These are phyloP conservation scores for Cercospora zeina DNA, from an alignment of 2,329 filamentous ascomycete species.

Conservation along the genomic window DNA sequence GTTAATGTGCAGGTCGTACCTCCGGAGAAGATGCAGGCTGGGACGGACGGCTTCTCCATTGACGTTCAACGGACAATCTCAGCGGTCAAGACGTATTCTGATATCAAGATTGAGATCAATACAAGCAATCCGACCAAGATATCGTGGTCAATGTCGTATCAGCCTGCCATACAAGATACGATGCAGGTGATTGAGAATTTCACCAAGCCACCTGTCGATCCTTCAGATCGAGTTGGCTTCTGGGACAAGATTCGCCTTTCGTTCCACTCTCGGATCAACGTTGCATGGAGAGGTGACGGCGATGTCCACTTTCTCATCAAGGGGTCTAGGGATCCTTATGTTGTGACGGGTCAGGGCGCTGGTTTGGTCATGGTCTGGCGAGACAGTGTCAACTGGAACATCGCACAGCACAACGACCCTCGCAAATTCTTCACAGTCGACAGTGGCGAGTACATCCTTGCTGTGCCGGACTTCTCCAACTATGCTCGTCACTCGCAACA, in stretches of 20 bases:
- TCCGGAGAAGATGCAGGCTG: constrained; percentile 58
- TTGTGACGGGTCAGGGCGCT: constrained; percentile 86
- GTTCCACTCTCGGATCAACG: constrained; percentile 86
- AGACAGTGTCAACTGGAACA: constrained; percentile 83
- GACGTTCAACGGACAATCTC: constrained; percentile 88
- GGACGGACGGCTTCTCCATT: constrained; percentile 70
- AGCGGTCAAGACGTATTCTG: constrained; percentile 93
- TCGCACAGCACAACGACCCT: constrained; percentile 82
- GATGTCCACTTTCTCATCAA: constrained; percentile 94
- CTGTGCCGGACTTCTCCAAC: constrained; percentile 88
- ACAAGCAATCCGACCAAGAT: constrained; percentile 88
- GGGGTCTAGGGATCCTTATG: constrained; percentile 84
- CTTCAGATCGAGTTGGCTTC: constrained; percentile 90
- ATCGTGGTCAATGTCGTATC: constrained; percentile 96
- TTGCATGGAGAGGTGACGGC: constrained; percentile 92
- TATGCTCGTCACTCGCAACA: constrained; percentile 70
- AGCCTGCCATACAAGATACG: constrained; percentile 97
- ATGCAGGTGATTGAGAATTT: constrained; percentile 99
- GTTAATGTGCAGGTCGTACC: constrained; percentile 84
- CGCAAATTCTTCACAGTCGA: constrained; percentile 94
- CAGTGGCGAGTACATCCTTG: constrained; percentile 91
- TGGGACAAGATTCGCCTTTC: constrained; percentile 97
- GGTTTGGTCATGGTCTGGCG: constrained; percentile 99
- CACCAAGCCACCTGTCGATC: constrained; percentile 91
- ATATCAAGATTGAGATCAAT: constrained; percentile 89